Percentiles rank a stretch among this genome's conserved stretches.
phyloP scores from a whole-genome alignment of 352 stramenopile species.

The Phytophthora niederhauseri region DNA sequence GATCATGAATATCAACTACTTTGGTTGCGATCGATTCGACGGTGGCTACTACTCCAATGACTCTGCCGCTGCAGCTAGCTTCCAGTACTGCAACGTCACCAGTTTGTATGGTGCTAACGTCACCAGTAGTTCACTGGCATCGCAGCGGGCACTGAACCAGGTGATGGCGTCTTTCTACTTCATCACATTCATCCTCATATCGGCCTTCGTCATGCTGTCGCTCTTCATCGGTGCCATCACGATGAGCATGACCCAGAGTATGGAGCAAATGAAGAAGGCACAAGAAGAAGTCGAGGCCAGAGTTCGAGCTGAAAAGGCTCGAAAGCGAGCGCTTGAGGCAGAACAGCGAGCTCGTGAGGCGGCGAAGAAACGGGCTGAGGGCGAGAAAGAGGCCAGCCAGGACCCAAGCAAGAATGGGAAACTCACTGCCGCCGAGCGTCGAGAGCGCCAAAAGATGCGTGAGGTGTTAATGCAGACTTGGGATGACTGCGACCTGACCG shows the following conservation, averaged over 20 bases:
- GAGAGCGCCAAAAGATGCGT: slow-evolving; percentile 76
- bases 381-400: slow-evolving; percentile 2
- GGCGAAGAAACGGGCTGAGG: slow-evolving; percentile 39
- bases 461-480: slow-evolving; percentile 77
- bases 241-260: slow-evolving; percentile 91
- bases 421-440: slow-evolving; percentile 55
- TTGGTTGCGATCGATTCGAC: slow-evolving; percentile 65
- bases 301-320: slow-evolving; percentile 60
- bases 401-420: slow-evolving; percentile 36
- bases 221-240: slow-evolving; percentile 92
- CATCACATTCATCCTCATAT: slow-evolving; percentile 90
- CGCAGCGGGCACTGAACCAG: slow-evolving; percentile 52
- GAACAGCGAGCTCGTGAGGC: slow-evolving; percentile 51
- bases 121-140: slow-evolving; percentile 40
- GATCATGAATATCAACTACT: slow-evolving; percentile 89
- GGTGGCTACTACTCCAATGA: slow-evolving; percentile 75
- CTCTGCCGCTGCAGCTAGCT: slow-evolving; percentile 36
- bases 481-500: slow-evolving; percentile 75
- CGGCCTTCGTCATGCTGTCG: slow-evolving; percentile 90
- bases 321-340: slow-evolving; percentile 58
- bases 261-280: slow-evolving; percentile 86
- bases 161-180: slow-evolving; percentile 77
- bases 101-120: slow-evolving; percentile 58
- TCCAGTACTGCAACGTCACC: slow-evolving; percentile 71
- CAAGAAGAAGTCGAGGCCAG: slow-evolving; percentile 74